These are phyloP conservation scores for Apiospora aurea DNA, from an alignment of 2,329 filamentous ascomycete genomes.

Conservation along the genomic window DNA sequence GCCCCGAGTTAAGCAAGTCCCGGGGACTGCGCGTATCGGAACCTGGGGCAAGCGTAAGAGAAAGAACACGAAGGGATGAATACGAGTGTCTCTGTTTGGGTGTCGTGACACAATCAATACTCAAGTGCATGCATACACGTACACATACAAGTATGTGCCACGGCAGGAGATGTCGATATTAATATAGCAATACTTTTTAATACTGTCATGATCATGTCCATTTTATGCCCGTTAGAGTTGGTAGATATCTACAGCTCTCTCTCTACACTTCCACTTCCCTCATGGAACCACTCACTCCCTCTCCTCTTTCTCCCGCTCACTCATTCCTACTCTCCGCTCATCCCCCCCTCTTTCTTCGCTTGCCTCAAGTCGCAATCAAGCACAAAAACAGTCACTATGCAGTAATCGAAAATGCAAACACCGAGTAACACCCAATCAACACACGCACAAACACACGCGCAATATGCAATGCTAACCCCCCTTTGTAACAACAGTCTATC, in stretches of 20 bases:
- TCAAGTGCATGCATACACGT: no score
- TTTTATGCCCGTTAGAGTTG: neutral
- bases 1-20: no score
- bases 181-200: neutral
- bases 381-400: neutral
- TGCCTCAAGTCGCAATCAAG: neutral
- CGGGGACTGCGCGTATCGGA: no score
- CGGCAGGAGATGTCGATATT: no score
- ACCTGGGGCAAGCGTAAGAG: no score
- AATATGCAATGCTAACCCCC: conserved; percentile 6
- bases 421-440: conserved; percentile 2
- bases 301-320: neutral
- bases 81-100: no score
- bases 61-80: no score
- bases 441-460: neutral
- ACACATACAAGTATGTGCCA: no score
- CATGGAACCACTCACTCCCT: neutral
- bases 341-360: neutral
- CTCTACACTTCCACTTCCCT: neutral
- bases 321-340: neutral
- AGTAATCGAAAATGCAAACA: conserved; percentile 15
- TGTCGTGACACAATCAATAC: no score
- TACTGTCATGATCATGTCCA: neutral
- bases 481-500: neutral
- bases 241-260: neutral